A percentile compares a stretch with the other conserved stretches of the same genome.
These are phyloP conservation scores for Beauveria caledonica DNA, from an alignment of 2,329 filamentous ascomycete species.

Conservation along the genomic window DNA sequence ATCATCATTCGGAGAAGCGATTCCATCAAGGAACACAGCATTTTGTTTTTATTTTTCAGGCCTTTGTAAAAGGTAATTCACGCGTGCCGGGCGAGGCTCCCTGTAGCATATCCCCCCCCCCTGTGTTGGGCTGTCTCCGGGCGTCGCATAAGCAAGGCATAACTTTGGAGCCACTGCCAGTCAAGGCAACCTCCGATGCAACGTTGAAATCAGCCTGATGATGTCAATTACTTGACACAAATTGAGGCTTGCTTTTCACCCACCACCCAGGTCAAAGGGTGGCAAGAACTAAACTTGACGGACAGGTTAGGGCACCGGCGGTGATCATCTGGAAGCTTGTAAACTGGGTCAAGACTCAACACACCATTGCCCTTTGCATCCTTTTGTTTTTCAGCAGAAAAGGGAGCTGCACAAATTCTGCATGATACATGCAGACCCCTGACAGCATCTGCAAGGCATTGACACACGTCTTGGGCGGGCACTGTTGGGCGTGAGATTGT, in stretches of 20 bases:
- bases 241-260: neutral
- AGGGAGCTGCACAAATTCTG: neutral
- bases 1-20: neutral
- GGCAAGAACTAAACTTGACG: neutral
- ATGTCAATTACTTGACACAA: neutral
- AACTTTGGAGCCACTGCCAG: neutral
- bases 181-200: neutral
- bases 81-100: neutral
- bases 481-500: neutral
- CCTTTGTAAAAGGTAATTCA: neutral
- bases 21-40: neutral
- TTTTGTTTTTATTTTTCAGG: neutral
- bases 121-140: neutral
- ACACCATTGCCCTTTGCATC: neutral
- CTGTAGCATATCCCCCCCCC: no score
- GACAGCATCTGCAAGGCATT: neutral
- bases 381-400: neutral
- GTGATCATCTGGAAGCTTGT: constrained; percentile 3
- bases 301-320: neutral
- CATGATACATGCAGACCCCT: neutral
- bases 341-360: neutral
- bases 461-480: neutral
- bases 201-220: neutral
- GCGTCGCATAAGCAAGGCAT: neutral
- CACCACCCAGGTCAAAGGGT: neutral